Percentiles rank a stretch among this genome's conserved stretches.
Conservation (phyloP, 257 asterid species). For the Solanum commersonii region DNA sequence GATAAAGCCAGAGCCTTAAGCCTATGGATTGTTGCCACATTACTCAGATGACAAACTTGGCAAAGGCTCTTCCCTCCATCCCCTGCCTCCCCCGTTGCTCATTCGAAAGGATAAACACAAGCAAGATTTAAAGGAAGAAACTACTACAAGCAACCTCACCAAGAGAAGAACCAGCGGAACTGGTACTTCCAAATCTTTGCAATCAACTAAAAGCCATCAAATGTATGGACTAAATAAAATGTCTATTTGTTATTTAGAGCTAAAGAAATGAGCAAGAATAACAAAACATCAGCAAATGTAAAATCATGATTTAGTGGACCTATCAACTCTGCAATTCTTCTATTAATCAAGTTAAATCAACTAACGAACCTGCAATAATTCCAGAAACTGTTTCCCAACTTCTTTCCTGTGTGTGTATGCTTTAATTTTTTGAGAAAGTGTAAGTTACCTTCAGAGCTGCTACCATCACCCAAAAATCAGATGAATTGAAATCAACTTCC, state of each 20-base stretch:
- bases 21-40: neutral
- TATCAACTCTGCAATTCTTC: neutral
- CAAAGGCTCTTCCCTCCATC: neutral
- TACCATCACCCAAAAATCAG: conserved; percentile 92
- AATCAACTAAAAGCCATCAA: neutral
- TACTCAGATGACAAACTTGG: neutral
- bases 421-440: neutral
- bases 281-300: neutral
- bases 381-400: neutral
- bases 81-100: neutral
- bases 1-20: neutral
- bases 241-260: neutral
- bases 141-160: neutral
- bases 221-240: neutral
- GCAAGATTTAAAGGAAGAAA: neutral
- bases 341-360: neutral
- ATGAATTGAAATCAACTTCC: conserved; percentile 66
- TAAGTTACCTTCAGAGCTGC: conserved; percentile 75
- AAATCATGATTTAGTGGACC: neutral
- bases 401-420: neutral
- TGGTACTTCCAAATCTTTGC: neutral
- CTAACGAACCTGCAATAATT: neutral
- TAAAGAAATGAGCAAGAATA: neutral
- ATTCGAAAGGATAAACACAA: neutral
- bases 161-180: neutral